A percentile compares a stretch with the other conserved stretches of the same genome.
Conservation (phyloP, 805 yeast genomes). For the Lipomyces starkeyi region DNA sequence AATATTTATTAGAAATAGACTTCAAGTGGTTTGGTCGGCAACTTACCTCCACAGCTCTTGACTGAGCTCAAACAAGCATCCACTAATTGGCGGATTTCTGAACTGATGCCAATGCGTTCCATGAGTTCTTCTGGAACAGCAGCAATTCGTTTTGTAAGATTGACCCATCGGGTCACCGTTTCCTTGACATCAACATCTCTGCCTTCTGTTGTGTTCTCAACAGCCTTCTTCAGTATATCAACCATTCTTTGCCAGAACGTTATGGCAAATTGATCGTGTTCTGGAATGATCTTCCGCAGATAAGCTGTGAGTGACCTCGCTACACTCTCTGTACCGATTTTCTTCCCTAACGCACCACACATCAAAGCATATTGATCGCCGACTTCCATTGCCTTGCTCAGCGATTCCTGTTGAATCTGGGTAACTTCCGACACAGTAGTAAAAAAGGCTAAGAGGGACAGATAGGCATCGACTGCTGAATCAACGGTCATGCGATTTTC, state of each 20-base stretch:
- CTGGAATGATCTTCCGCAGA: slow-evolving; percentile 18
- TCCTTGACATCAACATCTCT: not conserved
- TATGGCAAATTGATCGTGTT: slow-evolving; percentile 22
- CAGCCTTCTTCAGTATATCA: not conserved
- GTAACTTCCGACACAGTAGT: slow-evolving; percentile 20
- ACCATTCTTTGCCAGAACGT: slow-evolving; percentile 18
- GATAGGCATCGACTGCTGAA: slow-evolving; percentile 29
- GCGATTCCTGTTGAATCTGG: slow-evolving; percentile 13
- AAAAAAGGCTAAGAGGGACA: slow-evolving; percentile 29
- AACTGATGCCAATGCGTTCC: slow-evolving; percentile 7
- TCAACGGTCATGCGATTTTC: slow-evolving; percentile 26
- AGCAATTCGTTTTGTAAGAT: slow-evolving; percentile 11
- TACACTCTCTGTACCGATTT: slow-evolving; percentile 22
- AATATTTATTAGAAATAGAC: not conserved
- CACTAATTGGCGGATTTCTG: slow-evolving; percentile 12
- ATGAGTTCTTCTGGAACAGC: slow-evolving; percentile 21
- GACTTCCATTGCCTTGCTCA: slow-evolving; percentile 11
- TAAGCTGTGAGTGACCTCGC: slow-evolving; percentile 20
- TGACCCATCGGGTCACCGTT: slow-evolving; percentile 16
- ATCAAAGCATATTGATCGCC: slow-evolving; percentile 10
- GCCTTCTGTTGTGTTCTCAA: not conserved
- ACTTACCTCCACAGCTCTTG: slow-evolving; percentile 8
- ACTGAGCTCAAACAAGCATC: not conserved
- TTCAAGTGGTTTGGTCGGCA: not conserved
- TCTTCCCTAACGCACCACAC: slow-evolving; percentile 14